Evolutionary conservation across 2,329 filamentous ascomycete genomes (phyloP), one percentile per base, ranked within the genome.

Genomic region (Aspergillus chevalieri): DNA sequence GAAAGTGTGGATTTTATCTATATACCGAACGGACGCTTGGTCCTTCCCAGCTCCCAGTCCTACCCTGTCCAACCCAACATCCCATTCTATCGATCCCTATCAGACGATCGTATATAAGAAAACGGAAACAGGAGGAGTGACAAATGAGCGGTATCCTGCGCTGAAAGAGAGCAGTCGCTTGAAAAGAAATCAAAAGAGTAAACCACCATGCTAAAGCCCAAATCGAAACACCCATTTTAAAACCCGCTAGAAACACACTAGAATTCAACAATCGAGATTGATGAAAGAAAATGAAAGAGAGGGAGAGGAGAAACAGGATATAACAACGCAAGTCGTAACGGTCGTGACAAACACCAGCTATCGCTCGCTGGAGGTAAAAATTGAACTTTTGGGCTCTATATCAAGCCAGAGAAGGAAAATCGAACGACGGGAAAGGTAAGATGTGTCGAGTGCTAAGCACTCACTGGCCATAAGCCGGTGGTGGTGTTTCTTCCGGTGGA

Each of bases 401-500:
- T 14, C 6, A 9, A 19, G 26, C 44, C 36, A 36, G 44, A 33
- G 22, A 47, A 47, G 43, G 28, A 28, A 57, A 51, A 52, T 47
- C 26, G 47, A 52, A 56, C 14, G 46, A 41, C 39, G 46, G 9
- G 47, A 38, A 36, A 28, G 7, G 44, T 47, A 19, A 47, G 34
- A 30, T 30, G 26, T 30, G 26, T 41, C n/a, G 17, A 22, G 9
- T 22, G 34, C 8, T 12, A 41, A 45, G 54, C 22, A 44, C 41
- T 64, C 57, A 75, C 49, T 71, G 68, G 28, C 71, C 71, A 57
- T 75, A 75, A 24, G 73, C 72, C 24, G 73, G 72, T 14, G 72
- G 72, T 46, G 72, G 72, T 22, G 59, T 56, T 46, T 67, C 64
- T 44, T 73, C 69, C 41, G 65, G 65, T 33, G 56, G 57, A 9